A percentile compares a stretch with the other conserved stretches of the same genome.
phyloP scores from a whole-genome alignment of 108 stramenopile species.

The Epipyxis sp. region DNA sequence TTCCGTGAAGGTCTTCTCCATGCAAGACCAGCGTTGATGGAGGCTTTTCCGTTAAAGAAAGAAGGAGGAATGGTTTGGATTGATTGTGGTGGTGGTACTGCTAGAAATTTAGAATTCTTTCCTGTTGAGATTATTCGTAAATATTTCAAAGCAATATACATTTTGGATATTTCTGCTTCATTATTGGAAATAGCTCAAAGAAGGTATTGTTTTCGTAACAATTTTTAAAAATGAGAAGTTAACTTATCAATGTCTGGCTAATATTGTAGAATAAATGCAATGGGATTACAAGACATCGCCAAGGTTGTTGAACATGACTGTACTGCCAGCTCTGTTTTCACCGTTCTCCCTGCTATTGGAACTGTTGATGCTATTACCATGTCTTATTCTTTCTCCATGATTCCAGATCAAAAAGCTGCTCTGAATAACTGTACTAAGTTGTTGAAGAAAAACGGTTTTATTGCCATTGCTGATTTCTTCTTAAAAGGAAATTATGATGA shows the following conservation, averaged over 20 bases:
- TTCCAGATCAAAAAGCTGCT: slow-evolving; percentile 41
- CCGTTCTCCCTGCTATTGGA: background rate
- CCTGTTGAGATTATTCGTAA: slow-evolving; percentile 30
- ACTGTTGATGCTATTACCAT: slow-evolving; percentile 41
- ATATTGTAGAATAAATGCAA: slow-evolving; percentile 28
- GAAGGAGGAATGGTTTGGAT: slow-evolving; percentile 40
- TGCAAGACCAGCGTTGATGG: slow-evolving; percentile 35
- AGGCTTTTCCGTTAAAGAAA: slow-evolving; percentile 32
- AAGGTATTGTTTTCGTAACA: background rate
- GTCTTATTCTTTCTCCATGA: slow-evolving; percentile 53
- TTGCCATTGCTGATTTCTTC: slow-evolving; percentile 50
- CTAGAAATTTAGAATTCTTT: slow-evolving; percentile 54
- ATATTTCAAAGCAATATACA: slow-evolving; percentile 42
- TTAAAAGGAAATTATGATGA: slow-evolving; percentile 29
- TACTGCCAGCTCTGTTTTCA: background rate
- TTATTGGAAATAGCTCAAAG: slow-evolving; percentile 41
- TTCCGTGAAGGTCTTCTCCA: slow-evolving; percentile 51
- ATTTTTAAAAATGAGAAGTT: background rate
- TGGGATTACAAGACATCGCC: slow-evolving; percentile 38
- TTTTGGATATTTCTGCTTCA: slow-evolving; percentile 45
- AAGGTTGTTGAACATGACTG: slow-evolving; percentile 37
- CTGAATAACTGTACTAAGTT: slow-evolving; percentile 26
- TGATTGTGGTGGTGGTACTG: slow-evolving; percentile 51
- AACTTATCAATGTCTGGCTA: background rate
- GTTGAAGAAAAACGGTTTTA: slow-evolving; percentile 36